phyloP scores from a whole-genome alignment of 306 rosid species.

The Cicer arietinum region DNA sequence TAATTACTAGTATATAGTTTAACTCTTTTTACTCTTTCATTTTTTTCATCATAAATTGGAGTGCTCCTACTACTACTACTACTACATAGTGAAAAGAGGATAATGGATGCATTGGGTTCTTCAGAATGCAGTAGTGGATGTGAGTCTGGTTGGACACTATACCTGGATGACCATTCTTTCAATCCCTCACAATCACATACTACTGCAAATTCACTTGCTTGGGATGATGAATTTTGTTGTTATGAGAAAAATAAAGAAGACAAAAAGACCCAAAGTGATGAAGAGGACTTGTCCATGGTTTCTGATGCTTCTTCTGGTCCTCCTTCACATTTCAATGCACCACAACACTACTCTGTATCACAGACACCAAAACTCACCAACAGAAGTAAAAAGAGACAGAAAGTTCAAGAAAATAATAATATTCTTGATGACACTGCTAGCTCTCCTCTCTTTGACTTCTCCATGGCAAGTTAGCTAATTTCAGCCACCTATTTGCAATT shows the following conservation, averaged over 20 bases:
- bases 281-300: constrained; percentile 89
- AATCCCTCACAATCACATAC: constrained; percentile 27
- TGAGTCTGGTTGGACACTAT: constrained; percentile 98
- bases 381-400: constrained; percentile 64
- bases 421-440: constrained; percentile 88
- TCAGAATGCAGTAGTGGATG: constrained; percentile 91
- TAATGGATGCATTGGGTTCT: constrained; percentile 67
- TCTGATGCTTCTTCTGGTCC: constrained; percentile 99
- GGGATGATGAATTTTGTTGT: not conserved
- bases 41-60: constrained; percentile 45
- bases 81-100: constrained; percentile 5
- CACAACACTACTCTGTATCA: constrained; percentile 49
- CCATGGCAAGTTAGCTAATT: constrained; percentile 55
- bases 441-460: constrained; percentile 69
- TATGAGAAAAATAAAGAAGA: not conserved
- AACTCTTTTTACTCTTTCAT: constrained; percentile 34
- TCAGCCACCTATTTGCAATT: too few species aligned
- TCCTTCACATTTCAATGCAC: constrained; percentile 60
- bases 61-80: not conserved
- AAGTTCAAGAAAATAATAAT: constrained; percentile 42
- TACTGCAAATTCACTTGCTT: too few species aligned
- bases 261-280: constrained; percentile 35
- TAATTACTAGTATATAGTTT: not conserved
- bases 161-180: constrained; percentile 78
- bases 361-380: constrained; percentile 44